Percentiles rank a stretch among this genome's conserved stretches.
phyloP scores from a whole-genome alignment of 2,329 filamentous ascomycete species.

The Fusarium devonianum region DNA sequence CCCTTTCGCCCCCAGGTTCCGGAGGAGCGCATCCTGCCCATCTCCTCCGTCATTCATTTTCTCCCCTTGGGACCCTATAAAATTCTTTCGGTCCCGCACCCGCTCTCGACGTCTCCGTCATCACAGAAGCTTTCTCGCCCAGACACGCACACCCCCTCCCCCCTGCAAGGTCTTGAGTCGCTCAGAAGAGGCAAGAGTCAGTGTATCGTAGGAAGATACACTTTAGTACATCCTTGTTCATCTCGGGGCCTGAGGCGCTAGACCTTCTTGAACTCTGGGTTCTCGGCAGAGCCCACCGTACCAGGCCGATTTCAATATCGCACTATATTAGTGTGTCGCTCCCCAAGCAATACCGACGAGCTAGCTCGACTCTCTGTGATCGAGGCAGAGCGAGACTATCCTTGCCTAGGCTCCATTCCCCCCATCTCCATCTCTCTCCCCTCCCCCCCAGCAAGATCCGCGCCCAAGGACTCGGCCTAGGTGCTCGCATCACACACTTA shows the following conservation, averaged over 20 bases:
- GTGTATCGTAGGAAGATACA: conserved; percentile 40
- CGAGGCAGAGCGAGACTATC: conserved; percentile 42
- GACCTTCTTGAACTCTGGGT: conserved; percentile 46
- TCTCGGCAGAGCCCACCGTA: conserved; percentile 45
- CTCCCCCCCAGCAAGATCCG: conserved; percentile 44
- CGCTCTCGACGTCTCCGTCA: conserved; percentile 35
- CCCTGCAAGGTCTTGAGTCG: conserved; percentile 37
- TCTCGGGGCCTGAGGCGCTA: conserved; percentile 46
- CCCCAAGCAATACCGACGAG: conserved; percentile 46
- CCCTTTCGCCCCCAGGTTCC: conserved; percentile 29
- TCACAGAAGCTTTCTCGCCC: conserved; percentile 38
- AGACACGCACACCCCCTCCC: conserved; percentile 26
- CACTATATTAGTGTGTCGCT: conserved; percentile 52
- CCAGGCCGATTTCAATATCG: conserved; percentile 45
- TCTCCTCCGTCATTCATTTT: conserved; percentile 43
- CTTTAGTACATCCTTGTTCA: conserved; percentile 41
- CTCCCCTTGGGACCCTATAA: conserved; percentile 41
- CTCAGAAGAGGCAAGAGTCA: conserved; percentile 42
- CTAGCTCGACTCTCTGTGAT: conserved; percentile 45
- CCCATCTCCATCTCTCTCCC: conserved; percentile 35
- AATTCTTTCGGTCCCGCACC: conserved; percentile 44
- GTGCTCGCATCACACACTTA: conserved; percentile 45
- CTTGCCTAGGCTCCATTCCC: conserved; percentile 42
- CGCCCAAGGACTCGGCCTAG: conserved; percentile 45
- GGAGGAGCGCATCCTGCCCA: conserved; percentile 40